These are phyloP conservation scores for Epichloe typhina DNA, from an alignment of 2,329 filamentous ascomycete species.

Conservation along the genomic window DNA sequence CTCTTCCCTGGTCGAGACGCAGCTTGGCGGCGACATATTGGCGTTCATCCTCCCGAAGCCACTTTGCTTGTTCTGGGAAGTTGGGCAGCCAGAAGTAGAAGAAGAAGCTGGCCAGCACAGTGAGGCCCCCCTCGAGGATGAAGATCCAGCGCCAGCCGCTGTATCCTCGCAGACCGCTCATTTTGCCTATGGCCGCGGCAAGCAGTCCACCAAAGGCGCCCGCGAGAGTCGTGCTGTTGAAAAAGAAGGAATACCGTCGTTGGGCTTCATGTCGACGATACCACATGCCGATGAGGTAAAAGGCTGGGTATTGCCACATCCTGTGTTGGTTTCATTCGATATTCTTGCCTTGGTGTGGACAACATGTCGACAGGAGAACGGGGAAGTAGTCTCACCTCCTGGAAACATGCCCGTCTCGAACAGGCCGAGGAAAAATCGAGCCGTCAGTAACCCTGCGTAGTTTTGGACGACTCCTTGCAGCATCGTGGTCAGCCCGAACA, in stretches of 20 bases:
- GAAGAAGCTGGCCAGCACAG: constrained; percentile 39
- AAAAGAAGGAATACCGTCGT: constrained; percentile 88
- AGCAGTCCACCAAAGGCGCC: constrained; percentile 79
- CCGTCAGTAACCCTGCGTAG: constrained; percentile 64
- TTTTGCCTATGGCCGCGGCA: constrained; percentile 78
- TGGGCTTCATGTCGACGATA: constrained; percentile 81
- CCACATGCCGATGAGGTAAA: constrained; percentile 77
- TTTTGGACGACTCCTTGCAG: constrained; percentile 67
- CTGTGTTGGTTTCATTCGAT: neutral
- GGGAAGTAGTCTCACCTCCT: constrained; percentile 17
- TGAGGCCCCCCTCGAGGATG: constrained; percentile 42
- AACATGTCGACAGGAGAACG: neutral
- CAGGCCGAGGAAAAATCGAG: constrained; percentile 74
- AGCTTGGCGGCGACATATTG: constrained; percentile 53
- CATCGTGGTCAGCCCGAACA: constrained; percentile 64
- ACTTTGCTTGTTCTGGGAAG: constrained; percentile 54
- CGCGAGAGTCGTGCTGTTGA: constrained; percentile 65
- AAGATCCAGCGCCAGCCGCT: constrained; percentile 59
- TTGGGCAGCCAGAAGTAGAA: constrained; percentile 55
- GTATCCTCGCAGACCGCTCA: constrained; percentile 41
- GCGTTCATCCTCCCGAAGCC: constrained; percentile 59
- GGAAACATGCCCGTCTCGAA: constrained; percentile 63
- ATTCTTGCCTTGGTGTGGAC: no score
- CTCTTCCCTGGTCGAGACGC: constrained; percentile 53
- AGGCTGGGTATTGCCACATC: constrained; percentile 17